Evolutionary conservation across 768 basidiomycete species (phyloP), one percentile per base, ranked within the genome.

Genomic region (Russula virescens): DNA sequence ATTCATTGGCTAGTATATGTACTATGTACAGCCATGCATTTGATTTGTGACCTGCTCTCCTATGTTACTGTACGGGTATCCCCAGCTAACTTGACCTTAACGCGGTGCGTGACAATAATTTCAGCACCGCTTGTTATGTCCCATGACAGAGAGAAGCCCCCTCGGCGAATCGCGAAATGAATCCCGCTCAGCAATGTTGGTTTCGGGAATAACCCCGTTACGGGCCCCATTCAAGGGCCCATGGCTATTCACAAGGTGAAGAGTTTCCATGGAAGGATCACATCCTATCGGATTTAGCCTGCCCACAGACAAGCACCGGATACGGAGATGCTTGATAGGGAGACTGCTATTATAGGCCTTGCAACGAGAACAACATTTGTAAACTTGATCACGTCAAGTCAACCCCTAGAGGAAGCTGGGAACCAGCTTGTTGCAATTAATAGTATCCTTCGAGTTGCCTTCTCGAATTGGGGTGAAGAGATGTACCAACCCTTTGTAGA

Each of bases 231-330:
- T 58, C 62, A 38, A 38, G 28, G 61, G 25, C 8, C 48, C 26
- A 8, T 28, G 23, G 50, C 19, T n/a, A 52, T 64, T 60, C 63
- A 64, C 58, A 26, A 21, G n/a, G 47, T 59, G 63, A 64, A 59
- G 42, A 25, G 48, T 31, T 11, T 18, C 38, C 38, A 19, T 1
- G 19, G 31, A 35, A 42, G 40, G 46, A 45, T 45, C 47, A 55
- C 47, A 52, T 60, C 34, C 47, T 18, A 52, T 60, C 34, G 45
- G 54, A 63, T 47, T 55, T 55, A 60, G 34, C 58, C 23, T 48
- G 62, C 51, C 62, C 62, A 63, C 57, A 58, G 18, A 47, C 26
- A 63, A 45, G 62, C 21, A 58, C 62, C 50, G 23, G 62, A 23
- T 7, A 18, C 13, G 23, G 28, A 53, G 46, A 52, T 40, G 28